A percentile compares a stretch with the other conserved stretches of the same genome.
Evolutionary conservation across 805 yeast species (phyloP).

Genomic region (Yamadazyma tumulicola): DNA sequence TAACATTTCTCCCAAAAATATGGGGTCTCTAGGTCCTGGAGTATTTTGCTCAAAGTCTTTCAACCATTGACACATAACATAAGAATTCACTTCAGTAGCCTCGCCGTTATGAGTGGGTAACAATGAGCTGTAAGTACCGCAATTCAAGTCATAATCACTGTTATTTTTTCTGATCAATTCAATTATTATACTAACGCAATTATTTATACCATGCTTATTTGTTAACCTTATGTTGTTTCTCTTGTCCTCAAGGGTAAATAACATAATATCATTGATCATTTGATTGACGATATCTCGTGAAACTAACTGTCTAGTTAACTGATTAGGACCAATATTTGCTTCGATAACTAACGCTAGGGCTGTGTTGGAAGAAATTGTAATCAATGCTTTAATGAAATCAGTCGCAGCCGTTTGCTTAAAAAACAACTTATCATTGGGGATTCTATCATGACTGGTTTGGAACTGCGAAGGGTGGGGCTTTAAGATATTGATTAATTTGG

Average conservation of each 20-base stretch:
- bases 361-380: constrained; percentile 85
- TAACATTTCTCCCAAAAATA: constrained; percentile 84
- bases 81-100: constrained; percentile 37
- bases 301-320: constrained; percentile 85
- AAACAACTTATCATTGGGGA: constrained; percentile 30
- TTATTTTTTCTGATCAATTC: constrained; percentile 94
- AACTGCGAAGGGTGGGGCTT: constrained; percentile 66
- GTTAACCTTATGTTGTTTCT: constrained; percentile 15
- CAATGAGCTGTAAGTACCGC: constrained; percentile 75
- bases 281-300: constrained; percentile 64
- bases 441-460: constrained; percentile 9
- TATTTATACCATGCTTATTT: constrained; percentile 85
- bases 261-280: constrained; percentile 72
- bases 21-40: constrained; percentile 89
- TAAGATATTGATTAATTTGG: constrained; percentile 66
- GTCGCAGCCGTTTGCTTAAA: constrained; percentile 88
- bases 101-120: constrained; percentile 25
- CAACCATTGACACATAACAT: constrained; percentile 42
- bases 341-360: constrained; percentile 73
- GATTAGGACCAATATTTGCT: constrained; percentile 94
- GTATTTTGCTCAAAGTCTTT: constrained; percentile 75
- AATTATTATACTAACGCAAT: constrained; percentile 91
- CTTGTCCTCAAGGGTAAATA: constrained; percentile 19
- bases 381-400: constrained; percentile 90
- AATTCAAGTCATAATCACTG: constrained; percentile 89